Evolutionary conservation across 352 stramenopile species (phyloP), one percentile per base, ranked within the genome.

Genomic region (Phytopythium cucurbitacearum): DNA sequence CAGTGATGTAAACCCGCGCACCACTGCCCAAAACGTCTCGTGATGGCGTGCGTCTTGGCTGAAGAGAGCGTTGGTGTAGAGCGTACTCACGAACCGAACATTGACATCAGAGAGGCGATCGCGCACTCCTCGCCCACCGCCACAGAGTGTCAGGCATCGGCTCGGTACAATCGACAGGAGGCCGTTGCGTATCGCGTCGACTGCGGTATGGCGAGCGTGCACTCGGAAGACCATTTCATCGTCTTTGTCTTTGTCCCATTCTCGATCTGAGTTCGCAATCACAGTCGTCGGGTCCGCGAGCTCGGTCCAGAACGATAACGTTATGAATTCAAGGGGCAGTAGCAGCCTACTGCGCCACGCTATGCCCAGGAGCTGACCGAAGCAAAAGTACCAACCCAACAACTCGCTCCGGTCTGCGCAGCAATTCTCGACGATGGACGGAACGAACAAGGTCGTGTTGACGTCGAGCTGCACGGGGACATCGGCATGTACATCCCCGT

Each of bases 291-390:
- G 56, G 39, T 56, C 42, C 15, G 67, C 51, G 28, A 84, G 42
- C 7, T 78, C 59, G 3, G 53, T 12, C 77, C 77, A 91, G 15
- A 89, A 83, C 4, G 42, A 33, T 0, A 16, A 42, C 0, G 69
- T 73, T n/a, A 89, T 0, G 38, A 74, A 87, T 48, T 82, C 60
- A 13, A 91, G 65, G 1, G 82, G 78, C 0, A 89, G 38, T 4
- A 80, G 21, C 6, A 74, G 46, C 5, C 64, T 58, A 6, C 69
- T 65, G 3, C 80, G 63, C 82, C 82, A 93, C 0, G 75, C 67
- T 15, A 91, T 80, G 6, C 80, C 80, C 7, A 91, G 53, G 11
- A 87, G 10, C 48, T 84, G 73, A 0, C 80, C 82, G 7, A 90
- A 56, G 11, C 67, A 62, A 37, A 76, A 85, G 43, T 73, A 87